Base-by-base conservation (phyloP, 163 green algal species). In the Chlamydomonas reinhardtii region DNA sequence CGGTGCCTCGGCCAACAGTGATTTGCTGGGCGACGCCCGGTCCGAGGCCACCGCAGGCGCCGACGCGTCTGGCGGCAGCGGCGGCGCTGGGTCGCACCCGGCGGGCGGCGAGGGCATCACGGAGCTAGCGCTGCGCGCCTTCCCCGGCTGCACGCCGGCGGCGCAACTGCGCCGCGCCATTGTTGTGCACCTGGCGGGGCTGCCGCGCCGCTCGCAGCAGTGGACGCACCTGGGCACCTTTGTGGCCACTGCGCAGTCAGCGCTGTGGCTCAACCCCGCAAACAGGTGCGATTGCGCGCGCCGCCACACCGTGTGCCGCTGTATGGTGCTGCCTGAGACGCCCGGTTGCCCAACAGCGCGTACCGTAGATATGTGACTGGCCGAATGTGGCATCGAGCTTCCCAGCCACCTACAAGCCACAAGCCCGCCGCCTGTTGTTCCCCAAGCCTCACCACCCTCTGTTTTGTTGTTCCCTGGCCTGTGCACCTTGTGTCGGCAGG, bases 201-300 rank as follows among this genome's bases (percentile, higher is more conserved):
- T 80, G 69, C 80, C 80, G 35, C 69, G 70, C 8, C 80, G 80
- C 8, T 73, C 48, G 32, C 79, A 78, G 68, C 79, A 66, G 68
- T 85, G 79, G 79, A 64, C 79, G 32, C 52, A 85, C 54, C 69
- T 85, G 79, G 79, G 48, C 48, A 74, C 34, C 9, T 77, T 72
- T 27, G 79, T 71, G 22, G 68, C 66, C 9, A 56, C n/a, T 39
- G 65, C 68, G 68, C 68, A 78, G 32, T 69, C 79, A 32, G 43
- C 75, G 29, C 37, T 84, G 76, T 84, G 76, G 76, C 77, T 76
- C 20, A 76, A 84, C 64, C 77, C 77, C 19, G 43, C 66, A 0
- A n/a, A 69, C 65, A 74, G 64, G 76, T 75, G 37, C 27, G 39
- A 48, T 48, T 48, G 39, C 39, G 56, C 14, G 15, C 34, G 34